A percentile compares a stretch with the other conserved stretches of the same genome.
These are phyloP conservation scores for Amanita pseudoporphyria DNA, from an alignment of 768 basidiomycete species.

Conservation along the genomic window DNA sequence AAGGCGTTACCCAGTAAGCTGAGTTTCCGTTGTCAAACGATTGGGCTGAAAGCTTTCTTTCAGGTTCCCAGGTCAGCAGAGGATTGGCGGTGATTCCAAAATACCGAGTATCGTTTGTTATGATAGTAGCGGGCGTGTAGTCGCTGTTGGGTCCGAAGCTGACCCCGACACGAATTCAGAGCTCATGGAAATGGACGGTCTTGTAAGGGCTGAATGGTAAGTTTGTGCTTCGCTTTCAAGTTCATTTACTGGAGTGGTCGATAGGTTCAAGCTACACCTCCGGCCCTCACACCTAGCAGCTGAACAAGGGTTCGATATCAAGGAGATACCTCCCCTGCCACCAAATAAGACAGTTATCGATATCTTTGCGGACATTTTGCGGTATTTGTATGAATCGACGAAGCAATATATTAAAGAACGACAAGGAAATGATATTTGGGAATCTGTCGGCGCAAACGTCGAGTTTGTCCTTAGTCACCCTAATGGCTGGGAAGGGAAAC, in stretches of 20 bases:
- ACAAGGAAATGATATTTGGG: conserved; percentile 31
- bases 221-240: too few relatives aligned
- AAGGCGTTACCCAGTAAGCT: conserved; percentile 13
- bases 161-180: neutral
- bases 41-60: neutral
- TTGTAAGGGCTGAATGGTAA: too few relatives aligned
- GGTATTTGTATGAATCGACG: conserved; percentile 32
- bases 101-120: conserved; percentile 6
- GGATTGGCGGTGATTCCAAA: too few relatives aligned
- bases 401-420: conserved; percentile 33
- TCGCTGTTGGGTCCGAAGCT: too few relatives aligned
- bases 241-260: neutral
- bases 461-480: too few relatives aligned
- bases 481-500: too few relatives aligned
- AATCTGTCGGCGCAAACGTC: too few relatives aligned
- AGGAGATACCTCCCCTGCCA: conserved; percentile 26
- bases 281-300: too few relatives aligned
- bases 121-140: neutral
- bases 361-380: conserved; percentile 38
- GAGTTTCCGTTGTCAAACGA: neutral
- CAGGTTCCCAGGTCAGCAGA: too few relatives aligned
- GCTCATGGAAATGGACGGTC: too few relatives aligned
- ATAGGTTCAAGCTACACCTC: neutral
- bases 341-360: too few relatives aligned
- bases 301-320: conserved; percentile 1